These are phyloP conservation scores for Thinopyrum obtusiflorum DNA, from an alignment of 202 grass and related monocot genomes.

Conservation along the genomic window DNA sequence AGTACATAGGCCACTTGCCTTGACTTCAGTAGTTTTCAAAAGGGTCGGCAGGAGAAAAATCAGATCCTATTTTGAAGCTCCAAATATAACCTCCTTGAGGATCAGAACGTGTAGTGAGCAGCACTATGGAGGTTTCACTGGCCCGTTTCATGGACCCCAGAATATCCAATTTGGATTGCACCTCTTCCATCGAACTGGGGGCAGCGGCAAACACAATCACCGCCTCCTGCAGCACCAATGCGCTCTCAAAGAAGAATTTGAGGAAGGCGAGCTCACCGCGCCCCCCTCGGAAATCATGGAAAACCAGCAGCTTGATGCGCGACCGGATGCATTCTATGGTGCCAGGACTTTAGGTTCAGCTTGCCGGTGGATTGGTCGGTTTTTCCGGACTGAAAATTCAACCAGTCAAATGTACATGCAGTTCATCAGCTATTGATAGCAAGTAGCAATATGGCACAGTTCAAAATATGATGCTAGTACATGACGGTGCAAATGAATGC, in stretches of 20 bases:
- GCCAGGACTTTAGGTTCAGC: neutral
- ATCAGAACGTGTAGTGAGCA: neutral
- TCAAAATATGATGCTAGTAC: neutral
- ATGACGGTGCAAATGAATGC: neutral
- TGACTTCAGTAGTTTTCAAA: neutral
- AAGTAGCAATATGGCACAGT: neutral
- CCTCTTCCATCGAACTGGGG: neutral
- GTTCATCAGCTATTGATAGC: neutral
- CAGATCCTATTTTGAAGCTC: neutral
- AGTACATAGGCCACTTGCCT: neutral
- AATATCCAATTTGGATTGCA: neutral
- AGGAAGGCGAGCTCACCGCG: neutral
- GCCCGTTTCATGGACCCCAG: neutral
- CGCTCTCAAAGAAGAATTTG: constrained; percentile 14
- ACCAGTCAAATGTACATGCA: neutral
- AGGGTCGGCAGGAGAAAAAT: neutral
- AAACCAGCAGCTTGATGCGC: neutral
- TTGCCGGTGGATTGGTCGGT: neutral
- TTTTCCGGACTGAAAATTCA: neutral
- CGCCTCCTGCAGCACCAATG: constrained; percentile 1
- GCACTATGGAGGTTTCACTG: neutral
- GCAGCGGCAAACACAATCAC: neutral
- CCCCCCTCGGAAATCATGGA: neutral
- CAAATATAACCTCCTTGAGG: neutral
- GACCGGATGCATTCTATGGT: neutral